Percentiles rank a stretch among this genome's conserved stretches.
Conservation (phyloP, 345 rosid genomes). For the Eucalyptus regnans region DNA sequence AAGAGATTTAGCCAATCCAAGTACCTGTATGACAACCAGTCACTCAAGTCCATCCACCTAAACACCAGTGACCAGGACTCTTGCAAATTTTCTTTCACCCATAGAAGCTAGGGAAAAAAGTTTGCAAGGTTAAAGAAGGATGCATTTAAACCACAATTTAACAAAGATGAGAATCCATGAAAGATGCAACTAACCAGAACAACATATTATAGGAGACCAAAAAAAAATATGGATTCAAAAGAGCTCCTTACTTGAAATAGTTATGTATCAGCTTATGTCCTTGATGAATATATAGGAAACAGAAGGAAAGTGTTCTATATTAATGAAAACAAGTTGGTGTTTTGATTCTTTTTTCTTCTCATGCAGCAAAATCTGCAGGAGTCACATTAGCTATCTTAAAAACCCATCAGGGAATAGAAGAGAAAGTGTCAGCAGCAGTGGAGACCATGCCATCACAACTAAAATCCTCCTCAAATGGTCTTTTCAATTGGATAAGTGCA, state of each 20-base stretch:
- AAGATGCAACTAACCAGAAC: background rate
- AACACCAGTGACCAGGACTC: constrained; percentile 96
- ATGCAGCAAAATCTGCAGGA: background rate
- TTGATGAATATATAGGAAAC: background rate
- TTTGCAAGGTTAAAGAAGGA: background rate
- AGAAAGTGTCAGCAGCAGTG: background rate
- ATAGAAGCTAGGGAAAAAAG: constrained; percentile 60
- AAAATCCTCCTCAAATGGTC: background rate
- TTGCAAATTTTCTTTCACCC: constrained; percentile 93
- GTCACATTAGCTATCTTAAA: background rate
- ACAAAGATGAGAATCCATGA: background rate
- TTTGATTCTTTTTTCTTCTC: background rate
- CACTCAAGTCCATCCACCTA: constrained; percentile 99
- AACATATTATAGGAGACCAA: background rate
- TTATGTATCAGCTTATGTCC: background rate
- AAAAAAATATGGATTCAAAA: background rate
- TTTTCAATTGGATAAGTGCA: background rate
- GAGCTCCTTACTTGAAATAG: background rate
- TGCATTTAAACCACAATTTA: background rate
- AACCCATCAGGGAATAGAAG: background rate
- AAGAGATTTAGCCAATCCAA: background rate
- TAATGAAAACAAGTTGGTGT: background rate
- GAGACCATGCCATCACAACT: background rate
- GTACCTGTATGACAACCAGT: constrained; percentile 92
- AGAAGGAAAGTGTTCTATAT: background rate